Evolutionary conservation across 345 rosid genomes (phyloP).

Genomic region (Litchi chinensis): DNA sequence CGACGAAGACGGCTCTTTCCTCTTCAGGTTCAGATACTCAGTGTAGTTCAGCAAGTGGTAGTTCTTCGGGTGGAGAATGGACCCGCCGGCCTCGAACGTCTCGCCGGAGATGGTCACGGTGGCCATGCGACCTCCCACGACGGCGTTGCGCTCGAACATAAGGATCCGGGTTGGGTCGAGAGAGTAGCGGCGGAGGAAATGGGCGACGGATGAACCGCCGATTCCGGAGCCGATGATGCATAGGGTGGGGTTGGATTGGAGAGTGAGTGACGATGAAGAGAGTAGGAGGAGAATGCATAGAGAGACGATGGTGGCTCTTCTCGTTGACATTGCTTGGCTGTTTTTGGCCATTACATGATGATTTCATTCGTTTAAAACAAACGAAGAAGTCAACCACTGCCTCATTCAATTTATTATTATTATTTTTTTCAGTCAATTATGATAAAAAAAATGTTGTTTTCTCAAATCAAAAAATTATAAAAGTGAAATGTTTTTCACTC

Average conservation of each 20-base stretch:
- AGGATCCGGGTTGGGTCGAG: constrained; percentile 33
- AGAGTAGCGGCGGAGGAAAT: constrained; percentile 75
- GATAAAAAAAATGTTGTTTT: too few species aligned
- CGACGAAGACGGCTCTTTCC: constrained; percentile 46
- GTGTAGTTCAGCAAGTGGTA: constrained; percentile 71
- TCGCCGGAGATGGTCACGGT: constrained; percentile 57
- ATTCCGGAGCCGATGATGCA: constrained; percentile 93
- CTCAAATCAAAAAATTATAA: too few species aligned
- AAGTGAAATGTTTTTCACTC: too few species aligned
- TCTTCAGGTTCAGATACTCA: constrained; percentile 42
- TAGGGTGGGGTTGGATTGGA: constrained; percentile 36
- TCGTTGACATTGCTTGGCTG: background rate
- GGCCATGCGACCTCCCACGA: constrained; percentile 96
- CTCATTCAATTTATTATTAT: too few species aligned
- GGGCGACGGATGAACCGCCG: constrained; percentile 85
- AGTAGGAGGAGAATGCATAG: constrained; percentile 18
- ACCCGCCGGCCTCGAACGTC: constrained; percentile 88
- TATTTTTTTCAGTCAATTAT: too few species aligned
- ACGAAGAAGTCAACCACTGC: too few species aligned
- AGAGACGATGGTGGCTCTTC: background rate
- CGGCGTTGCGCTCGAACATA: constrained; percentile 63
- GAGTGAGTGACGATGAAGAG: constrained; percentile 25
- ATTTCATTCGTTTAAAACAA: too few species aligned
- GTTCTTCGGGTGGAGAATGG: constrained; percentile 90
- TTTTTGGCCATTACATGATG: too few species aligned